A percentile compares a stretch with the other conserved stretches of the same genome.
Conservation (phyloP, 176 grass and related monocot species). For the Avena sativa region DNA sequence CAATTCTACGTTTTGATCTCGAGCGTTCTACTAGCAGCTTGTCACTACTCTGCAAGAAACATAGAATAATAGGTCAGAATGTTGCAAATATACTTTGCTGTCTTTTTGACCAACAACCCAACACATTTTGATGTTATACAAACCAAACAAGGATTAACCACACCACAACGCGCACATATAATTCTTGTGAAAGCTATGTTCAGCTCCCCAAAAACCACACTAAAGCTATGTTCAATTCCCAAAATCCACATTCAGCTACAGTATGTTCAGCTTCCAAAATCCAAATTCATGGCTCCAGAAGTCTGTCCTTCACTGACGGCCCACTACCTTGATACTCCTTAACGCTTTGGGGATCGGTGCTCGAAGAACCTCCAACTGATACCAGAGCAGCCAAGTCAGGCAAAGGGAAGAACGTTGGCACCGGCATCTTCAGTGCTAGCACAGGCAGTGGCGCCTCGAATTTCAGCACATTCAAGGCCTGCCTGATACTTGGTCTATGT, state of each 20-base stretch:
- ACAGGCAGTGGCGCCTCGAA: conserved; percentile 66
- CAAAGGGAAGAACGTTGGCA: conserved; percentile 64
- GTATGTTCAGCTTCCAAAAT: not conserved
- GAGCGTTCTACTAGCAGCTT: not conserved
- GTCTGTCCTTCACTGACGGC: conserved; percentile 26
- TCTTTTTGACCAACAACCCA: not conserved
- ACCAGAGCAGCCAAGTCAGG: conserved; percentile 39
- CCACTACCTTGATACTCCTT: not conserved
- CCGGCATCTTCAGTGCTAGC: conserved; percentile 62
- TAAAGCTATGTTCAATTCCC: not conserved
- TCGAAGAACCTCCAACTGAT: conserved; percentile 16
- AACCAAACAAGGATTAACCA: not conserved
- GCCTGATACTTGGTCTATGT: conserved; percentile 66
- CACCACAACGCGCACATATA: not conserved
- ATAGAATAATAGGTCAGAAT: not conserved
- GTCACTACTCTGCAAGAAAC: not conserved
- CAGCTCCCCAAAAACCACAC: not conserved
- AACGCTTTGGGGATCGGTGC: not conserved
- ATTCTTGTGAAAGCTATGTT: not conserved
- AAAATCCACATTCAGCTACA: not conserved
- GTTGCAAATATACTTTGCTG: not conserved
- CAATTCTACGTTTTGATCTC: not conserved
- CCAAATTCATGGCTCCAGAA: conserved; percentile 33
- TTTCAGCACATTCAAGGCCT: conserved; percentile 63
- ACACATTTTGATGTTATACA: conserved; percentile 4